A percentile compares a stretch with the other conserved stretches of the same genome.
These are phyloP conservation scores for Vaccinium myrtillus DNA, from an alignment of 148 eudicot genomes.

Conservation along the genomic window DNA sequence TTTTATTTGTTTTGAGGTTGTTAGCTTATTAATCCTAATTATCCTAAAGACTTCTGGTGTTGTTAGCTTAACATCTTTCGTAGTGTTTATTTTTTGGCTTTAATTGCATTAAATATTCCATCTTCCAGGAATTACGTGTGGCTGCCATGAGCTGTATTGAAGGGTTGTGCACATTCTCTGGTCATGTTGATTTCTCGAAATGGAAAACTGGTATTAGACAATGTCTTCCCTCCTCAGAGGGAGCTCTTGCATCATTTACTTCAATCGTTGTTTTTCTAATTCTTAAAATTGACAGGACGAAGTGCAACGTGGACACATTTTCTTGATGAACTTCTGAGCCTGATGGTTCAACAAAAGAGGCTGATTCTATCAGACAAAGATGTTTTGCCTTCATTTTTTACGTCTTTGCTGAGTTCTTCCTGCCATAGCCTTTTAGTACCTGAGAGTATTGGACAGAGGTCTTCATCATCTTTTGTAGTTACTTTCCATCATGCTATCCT, in stretches of 20 bases:
- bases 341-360: slow-evolving; percentile 76
- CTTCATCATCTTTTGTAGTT: background rate
- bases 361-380: slow-evolving; percentile 68
- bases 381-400: slow-evolving; percentile 59
- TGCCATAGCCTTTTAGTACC: slow-evolving; percentile 59
- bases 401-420: slow-evolving; percentile 59
- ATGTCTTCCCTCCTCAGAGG: background rate
- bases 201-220: slow-evolving; percentile 46
- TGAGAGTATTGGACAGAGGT: slow-evolving; percentile 50
- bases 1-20: too few relatives aligned
- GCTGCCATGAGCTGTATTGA: slow-evolving; percentile 88
- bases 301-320: slow-evolving; percentile 48
- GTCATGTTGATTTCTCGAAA: slow-evolving; percentile 39
- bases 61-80: background rate
- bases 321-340: slow-evolving; percentile 56
- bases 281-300: slow-evolving; percentile 38
- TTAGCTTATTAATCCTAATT: background rate
- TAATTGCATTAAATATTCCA: background rate
- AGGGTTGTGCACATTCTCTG: slow-evolving; percentile 52
- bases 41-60: background rate
- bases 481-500: background rate
- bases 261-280: background rate
- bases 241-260: background rate
- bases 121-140: slow-evolving; percentile 46
- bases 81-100: background rate